Base-by-base conservation (phyloP, 768 basidiomycete genomes). In the Hysterangium stoloniferum region DNA sequence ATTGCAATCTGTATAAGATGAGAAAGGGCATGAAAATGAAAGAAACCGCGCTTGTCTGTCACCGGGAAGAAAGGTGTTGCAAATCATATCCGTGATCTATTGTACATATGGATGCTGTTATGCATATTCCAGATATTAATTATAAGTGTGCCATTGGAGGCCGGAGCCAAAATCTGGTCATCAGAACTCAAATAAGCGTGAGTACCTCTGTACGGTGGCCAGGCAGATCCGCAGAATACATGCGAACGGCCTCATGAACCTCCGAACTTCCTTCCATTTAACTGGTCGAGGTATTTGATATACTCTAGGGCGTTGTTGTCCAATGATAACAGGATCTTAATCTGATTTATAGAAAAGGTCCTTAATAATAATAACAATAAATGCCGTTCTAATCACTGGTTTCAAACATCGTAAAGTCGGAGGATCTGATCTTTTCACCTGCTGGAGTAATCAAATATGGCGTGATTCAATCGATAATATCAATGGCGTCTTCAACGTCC, bases 81-180 rank as follows among this genome's bases (percentile, higher is more conserved):
- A 96, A 12, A 97, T 76, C 90, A 68, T 95, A 86, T 4, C 91
- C 89, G 61, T 93, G 95, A 55, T 94, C 91, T 66, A 98, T 85
- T 12, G 96, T 98, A 19, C 96, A 81, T 44, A 98, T 86, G 61
- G 95, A 99, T 9, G 84, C 75, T 2, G 82, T 84, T 95, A 66
- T 83, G 86, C 71, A 93, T 76, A 62, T 99, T 99, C 96, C 96
- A 99, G 8, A 99, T 73, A 69, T 99, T 99, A 20, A 99, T 68
- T 19, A 79, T 76, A 22, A n/a, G n/a, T n/a, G n/a, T n/a, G n/a
- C n/a, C 96, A 61, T 93, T 94, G 2, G 89, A 84, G 24, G 90
- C 94, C 34, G 90, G 92, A 1, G 93, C 93, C 17, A 98, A 68
- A 22, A 98, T 72, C 59, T 84, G 79, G 59, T 99, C 96, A 58